A percentile compares a stretch with the other conserved stretches of the same genome.
phyloP scores from a whole-genome alignment of 73 alveolate species.

The Symbiodinium pilosum region DNA sequence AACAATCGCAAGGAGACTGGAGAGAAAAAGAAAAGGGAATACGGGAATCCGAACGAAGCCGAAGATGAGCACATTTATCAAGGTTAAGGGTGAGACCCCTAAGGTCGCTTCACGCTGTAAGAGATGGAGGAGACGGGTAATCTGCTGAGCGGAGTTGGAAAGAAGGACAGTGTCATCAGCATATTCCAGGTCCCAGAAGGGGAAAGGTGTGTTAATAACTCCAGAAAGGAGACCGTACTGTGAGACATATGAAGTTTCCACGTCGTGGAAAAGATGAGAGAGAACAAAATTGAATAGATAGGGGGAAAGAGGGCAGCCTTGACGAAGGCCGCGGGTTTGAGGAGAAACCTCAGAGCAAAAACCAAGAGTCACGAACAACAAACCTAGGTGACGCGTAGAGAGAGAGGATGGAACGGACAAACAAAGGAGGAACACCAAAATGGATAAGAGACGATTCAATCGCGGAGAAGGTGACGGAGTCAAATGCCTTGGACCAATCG shows the following conservation, averaged over 20 bases:
- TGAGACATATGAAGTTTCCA: not conserved
- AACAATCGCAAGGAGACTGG: too few species aligned
- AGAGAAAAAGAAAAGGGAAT: too few species aligned
- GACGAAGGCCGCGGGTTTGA: not conserved
- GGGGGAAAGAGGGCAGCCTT: not conserved
- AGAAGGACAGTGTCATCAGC: not conserved
- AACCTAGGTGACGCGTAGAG: not conserved
- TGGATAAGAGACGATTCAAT: not conserved
- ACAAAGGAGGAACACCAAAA: not conserved
- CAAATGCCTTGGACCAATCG: not conserved
- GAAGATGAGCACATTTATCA: not conserved
- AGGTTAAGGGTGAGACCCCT: not conserved
- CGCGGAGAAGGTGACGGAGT: not conserved
- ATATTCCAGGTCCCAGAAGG: not conserved
- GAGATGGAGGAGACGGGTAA: not conserved
- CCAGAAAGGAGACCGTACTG: not conserved
- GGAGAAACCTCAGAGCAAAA: not conserved
- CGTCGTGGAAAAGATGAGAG: not conserved
- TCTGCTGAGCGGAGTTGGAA: not conserved
- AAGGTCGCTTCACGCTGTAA: not conserved
- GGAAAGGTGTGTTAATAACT: not conserved
- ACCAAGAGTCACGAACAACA: not conserved
- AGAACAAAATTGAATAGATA: not conserved
- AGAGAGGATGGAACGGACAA: not conserved
- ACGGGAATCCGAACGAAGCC: not conserved